Base-by-base conservation (phyloP, 495 filamentous ascomycete species). In the Trichoderma virens region DNA sequence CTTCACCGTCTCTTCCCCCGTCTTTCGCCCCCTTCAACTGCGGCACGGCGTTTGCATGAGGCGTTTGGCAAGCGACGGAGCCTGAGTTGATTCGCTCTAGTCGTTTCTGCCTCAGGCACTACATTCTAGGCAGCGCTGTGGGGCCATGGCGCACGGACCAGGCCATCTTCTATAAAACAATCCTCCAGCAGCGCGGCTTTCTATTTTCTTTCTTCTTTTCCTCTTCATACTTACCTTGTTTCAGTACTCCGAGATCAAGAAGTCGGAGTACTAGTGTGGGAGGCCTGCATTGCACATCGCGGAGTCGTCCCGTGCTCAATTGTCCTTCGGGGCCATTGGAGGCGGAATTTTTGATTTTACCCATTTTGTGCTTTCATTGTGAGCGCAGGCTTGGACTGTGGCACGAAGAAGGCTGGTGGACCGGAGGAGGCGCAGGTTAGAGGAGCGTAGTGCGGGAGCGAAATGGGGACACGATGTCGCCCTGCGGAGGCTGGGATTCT, bases 161-260 rank as follows among this genome's bases (percentile, higher is more conserved):
- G 13, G 25, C 25, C 4, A 8, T 3, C 2, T 8, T 56, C 51
- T 56, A 56, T 56, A 56, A 56, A 56, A 16, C 9, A 2, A 56
- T 9, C 51, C 8, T 25, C 25, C 18, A 9, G 5, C 51, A 16
- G 51, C 11, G 18, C 8, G 25, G 23, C 2, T 30, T 56, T 56
- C 30, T 9, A 56, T 9, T 28, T 14, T 56, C 30, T 25, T 56
- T 56, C 23, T 56, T 30, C 25, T 16, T 30, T 16, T 56, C 18
- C 30, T 56, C 51, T 56, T 56, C 51, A 56, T 56, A 56, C 51
- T 56, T 56, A 56, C 51, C 51, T 56, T 56, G 51, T 56, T 56
- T 30, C 51, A 56, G 51, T 56, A 30, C 25, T 30, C 51, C 51
- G 51, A 56, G 51, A 28, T 56, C 51, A 56, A 56, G 51, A 56